Evolutionary conservation across 2,329 filamentous ascomycete species (phyloP).

Genomic region (Trichoderma sp.): DNA sequence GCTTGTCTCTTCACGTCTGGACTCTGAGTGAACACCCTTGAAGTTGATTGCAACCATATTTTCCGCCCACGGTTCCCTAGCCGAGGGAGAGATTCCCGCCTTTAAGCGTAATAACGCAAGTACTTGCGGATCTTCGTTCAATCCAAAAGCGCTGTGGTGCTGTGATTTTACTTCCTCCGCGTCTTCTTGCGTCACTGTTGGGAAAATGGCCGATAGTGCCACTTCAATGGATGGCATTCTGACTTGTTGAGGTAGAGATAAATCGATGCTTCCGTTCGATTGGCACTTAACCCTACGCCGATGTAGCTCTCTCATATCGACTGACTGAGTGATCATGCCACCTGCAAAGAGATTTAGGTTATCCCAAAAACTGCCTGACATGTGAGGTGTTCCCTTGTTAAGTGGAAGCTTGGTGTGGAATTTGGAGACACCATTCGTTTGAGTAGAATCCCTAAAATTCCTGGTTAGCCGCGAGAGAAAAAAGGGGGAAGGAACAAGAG

Average conservation of each 20-base stretch:
- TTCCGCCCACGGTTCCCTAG: slow-evolving; percentile 53
- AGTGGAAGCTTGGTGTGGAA: slow-evolving; percentile 44
- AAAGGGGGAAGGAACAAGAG: not conserved
- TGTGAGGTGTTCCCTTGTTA: slow-evolving; percentile 42
- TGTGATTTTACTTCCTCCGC: slow-evolving; percentile 13
- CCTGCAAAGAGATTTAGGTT: slow-evolving; percentile 51
- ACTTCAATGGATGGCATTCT: slow-evolving; percentile 49
- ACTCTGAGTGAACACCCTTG: slow-evolving; percentile 41
- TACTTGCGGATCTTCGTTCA: slow-evolving; percentile 24
- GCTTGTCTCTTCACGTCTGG: slow-evolving; percentile 15
- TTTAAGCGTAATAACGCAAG: slow-evolving; percentile 27
- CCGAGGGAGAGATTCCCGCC: slow-evolving; percentile 23
- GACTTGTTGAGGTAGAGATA: slow-evolving; percentile 43
- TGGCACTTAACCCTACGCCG: slow-evolving; percentile 43
- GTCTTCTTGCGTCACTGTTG: slow-evolving; percentile 32
- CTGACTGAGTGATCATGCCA: slow-evolving; percentile 51
- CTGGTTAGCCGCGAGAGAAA: slow-evolving; percentile 22
- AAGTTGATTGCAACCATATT: slow-evolving; percentile 60
- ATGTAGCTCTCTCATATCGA: slow-evolving; percentile 49
- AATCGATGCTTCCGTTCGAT: slow-evolving; percentile 35
- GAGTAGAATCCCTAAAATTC: slow-evolving; percentile 28
- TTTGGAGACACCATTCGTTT: slow-evolving; percentile 28
- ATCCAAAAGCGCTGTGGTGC: slow-evolving; percentile 5
- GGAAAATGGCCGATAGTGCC: slow-evolving; percentile 47
- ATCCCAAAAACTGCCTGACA: slow-evolving; percentile 52